phyloP scores from a whole-genome alignment of 768 basidiomycete genomes.

The Termitomyces sp. region DNA sequence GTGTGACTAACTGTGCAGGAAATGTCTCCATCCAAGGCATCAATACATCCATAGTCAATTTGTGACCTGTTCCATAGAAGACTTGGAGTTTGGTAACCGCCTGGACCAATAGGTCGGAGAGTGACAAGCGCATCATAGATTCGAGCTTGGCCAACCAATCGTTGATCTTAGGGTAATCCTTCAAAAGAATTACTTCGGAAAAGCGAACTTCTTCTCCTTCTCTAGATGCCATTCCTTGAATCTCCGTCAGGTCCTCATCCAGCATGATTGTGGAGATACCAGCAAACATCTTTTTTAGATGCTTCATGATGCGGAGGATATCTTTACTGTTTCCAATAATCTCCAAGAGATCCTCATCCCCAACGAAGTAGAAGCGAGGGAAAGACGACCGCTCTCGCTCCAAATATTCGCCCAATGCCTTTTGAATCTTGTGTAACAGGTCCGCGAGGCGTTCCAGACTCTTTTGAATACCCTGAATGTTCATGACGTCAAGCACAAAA shows the following conservation, averaged over 20 bases:
- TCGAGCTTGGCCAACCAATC: constrained; percentile 96
- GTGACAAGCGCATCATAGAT: constrained; percentile 85
- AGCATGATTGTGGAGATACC: constrained; percentile 87
- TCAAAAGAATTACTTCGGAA: constrained; percentile 75
- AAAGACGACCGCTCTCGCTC: constrained; percentile 97
- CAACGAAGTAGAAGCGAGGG: constrained; percentile 99
- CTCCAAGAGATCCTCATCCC: constrained; percentile 96
- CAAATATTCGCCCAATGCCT: constrained; percentile 97
- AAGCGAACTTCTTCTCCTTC: constrained; percentile 95
- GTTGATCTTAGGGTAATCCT: constrained; percentile 96
- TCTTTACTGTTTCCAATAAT: constrained; percentile 99
- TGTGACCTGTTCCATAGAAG: constrained; percentile 68
- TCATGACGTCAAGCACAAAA: constrained; percentile 94
- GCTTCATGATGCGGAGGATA: constrained; percentile 96
- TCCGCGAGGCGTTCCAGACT: constrained; percentile 95
- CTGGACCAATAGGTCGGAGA: constrained; percentile 76
- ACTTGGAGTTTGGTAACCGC: constrained; percentile 74
- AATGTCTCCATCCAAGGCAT: constrained; percentile 91
- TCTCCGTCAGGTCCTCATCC: constrained; percentile 83
- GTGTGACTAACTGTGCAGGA: constrained; percentile 92
- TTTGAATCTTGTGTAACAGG: constrained; percentile 96
- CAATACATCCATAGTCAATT: constrained; percentile 61
- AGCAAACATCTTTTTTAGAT: constrained; percentile 99
- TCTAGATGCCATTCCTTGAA: constrained; percentile 90
- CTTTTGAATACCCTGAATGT: constrained; percentile 95